A percentile compares a stretch with the other conserved stretches of the same genome.
Evolutionary conservation across 2,329 filamentous ascomycete species (phyloP).

Genomic region (Epichloe baconii): DNA sequence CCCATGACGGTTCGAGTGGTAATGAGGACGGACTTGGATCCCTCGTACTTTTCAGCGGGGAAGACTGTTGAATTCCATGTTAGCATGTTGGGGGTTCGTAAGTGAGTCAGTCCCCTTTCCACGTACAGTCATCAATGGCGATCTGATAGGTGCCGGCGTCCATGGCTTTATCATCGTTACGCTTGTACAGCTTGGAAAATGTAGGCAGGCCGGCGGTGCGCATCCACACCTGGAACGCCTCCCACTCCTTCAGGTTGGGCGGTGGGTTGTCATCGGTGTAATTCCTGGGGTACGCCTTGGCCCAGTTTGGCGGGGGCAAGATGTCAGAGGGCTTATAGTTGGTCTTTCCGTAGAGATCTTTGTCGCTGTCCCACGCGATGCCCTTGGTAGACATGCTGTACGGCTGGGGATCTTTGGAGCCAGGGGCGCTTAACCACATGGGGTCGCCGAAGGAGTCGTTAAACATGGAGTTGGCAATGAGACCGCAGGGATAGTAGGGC

Average conservation of each 20-base stretch:
- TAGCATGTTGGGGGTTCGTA: neutral
- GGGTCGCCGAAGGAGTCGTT: slow-evolving; percentile 78
- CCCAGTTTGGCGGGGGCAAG: slow-evolving; percentile 80
- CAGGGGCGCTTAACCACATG: slow-evolving; percentile 38
- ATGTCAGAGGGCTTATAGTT: slow-evolving; percentile 54
- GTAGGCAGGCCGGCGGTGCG: slow-evolving; percentile 83
- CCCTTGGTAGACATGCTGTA: slow-evolving; percentile 70
- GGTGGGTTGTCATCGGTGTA: slow-evolving; percentile 54
- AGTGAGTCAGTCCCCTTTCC: too few species aligned
- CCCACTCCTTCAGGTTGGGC: slow-evolving; percentile 60
- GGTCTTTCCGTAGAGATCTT: slow-evolving; percentile 60
- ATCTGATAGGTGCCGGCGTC: slow-evolving; percentile 59
- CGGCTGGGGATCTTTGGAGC: slow-evolving; percentile 20
- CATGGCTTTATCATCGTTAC: slow-evolving; percentile 65
- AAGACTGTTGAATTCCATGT: slow-evolving; percentile 47
- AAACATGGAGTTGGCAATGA: slow-evolving; percentile 95
- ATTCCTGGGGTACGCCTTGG: slow-evolving; percentile 50
- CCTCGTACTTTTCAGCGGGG: slow-evolving; percentile 62
- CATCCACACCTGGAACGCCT: slow-evolving; percentile 98
- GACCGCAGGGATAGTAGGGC: slow-evolving; percentile 84
- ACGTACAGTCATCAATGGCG: slow-evolving; percentile 66
- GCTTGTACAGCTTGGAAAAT: slow-evolving; percentile 84
- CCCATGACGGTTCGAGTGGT: slow-evolving; percentile 88
- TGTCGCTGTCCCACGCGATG: slow-evolving; percentile 82
- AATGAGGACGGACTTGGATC: slow-evolving; percentile 81